Evolutionary conservation across 768 basidiomycete genomes (phyloP).

Genomic region (Porphyrellus cyaneotinctus): DNA sequence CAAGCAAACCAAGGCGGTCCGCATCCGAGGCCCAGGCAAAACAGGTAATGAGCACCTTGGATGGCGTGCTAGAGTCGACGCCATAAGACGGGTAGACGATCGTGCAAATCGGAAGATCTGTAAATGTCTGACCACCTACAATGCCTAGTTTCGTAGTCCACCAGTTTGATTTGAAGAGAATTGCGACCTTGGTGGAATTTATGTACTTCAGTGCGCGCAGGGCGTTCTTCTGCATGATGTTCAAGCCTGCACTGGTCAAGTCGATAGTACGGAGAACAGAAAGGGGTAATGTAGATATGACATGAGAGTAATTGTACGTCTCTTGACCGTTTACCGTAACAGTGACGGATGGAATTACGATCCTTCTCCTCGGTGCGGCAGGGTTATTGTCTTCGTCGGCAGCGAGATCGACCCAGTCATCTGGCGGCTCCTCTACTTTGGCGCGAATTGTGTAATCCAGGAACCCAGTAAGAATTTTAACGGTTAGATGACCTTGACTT

Average conservation of each 20-base stretch:
- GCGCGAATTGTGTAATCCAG: too few species aligned
- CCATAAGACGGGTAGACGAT: neutral
- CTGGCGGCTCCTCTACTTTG: too few species aligned
- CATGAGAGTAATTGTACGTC: slow-evolving; percentile 8
- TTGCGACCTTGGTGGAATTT: neutral
- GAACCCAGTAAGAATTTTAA: too few species aligned
- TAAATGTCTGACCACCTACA: neutral
- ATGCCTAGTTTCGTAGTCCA: slow-evolving; percentile 9
- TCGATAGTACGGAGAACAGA: slow-evolving; percentile 6
- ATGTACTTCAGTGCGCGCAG: neutral
- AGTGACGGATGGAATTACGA: too few species aligned
- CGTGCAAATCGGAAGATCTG: too few species aligned
- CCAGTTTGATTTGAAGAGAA: slow-evolving; percentile 10
- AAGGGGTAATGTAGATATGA: slow-evolving; percentile 7
- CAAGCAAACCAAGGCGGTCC: neutral
- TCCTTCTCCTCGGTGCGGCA: too few species aligned
- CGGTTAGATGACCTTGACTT: too few species aligned
- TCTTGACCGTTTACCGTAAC: slow-evolving; percentile 3
- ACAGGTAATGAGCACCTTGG: slow-evolving; percentile 5
- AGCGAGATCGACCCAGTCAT: too few species aligned
- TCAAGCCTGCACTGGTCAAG: slow-evolving; percentile 1
- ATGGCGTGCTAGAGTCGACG: slow-evolving; percentile 3
- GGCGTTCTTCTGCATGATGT: slow-evolving; percentile 1
- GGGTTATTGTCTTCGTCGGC: too few species aligned
- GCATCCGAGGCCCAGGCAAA: neutral